Conservation (phyloP, 2,329 filamentous ascomycete genomes). For the Piedraia hortae region DNA sequence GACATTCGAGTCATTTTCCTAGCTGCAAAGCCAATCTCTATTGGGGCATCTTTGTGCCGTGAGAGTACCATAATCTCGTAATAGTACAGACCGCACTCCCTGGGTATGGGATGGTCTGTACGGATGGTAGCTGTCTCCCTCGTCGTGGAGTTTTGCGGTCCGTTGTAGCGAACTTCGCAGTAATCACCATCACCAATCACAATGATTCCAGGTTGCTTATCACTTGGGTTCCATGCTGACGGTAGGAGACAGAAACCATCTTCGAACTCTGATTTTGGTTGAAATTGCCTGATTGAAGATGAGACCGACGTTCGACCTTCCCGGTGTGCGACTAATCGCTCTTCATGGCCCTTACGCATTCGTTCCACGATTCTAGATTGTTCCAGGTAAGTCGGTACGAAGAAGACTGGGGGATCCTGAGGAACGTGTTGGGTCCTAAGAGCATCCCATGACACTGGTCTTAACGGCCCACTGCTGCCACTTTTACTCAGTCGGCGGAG, state of each 20-base stretch:
- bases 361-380: slow-evolving; percentile 52
- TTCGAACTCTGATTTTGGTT: too few relatives aligned
- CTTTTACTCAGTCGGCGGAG: background rate
- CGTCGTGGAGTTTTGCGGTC: slow-evolving; percentile 24
- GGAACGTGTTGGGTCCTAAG: background rate
- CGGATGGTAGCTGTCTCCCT: slow-evolving; percentile 63
- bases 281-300: too few relatives aligned
- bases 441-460: background rate
- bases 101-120: slow-evolving; percentile 63
- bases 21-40: slow-evolving; percentile 33
- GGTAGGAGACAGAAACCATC: too few relatives aligned
- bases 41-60: slow-evolving; percentile 32
- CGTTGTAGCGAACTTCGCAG: slow-evolving; percentile 39
- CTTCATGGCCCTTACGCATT: slow-evolving; percentile 30
- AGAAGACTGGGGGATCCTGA: slow-evolving; percentile 23
- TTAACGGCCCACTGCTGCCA: background rate
- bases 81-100: slow-evolving; percentile 82
- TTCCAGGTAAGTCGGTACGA: slow-evolving; percentile 60
- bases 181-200: slow-evolving; percentile 42
- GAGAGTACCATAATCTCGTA: slow-evolving; percentile 47
- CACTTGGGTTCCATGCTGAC: slow-evolving; percentile 51
- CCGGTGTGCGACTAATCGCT: slow-evolving; percentile 23
- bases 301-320: too few relatives aligned
- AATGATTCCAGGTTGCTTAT: slow-evolving; percentile 49
- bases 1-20: slow-evolving; percentile 32